These are phyloP conservation scores for Baorangia bicolor DNA, from an alignment of 768 basidiomycete species.

Conservation along the genomic window DNA sequence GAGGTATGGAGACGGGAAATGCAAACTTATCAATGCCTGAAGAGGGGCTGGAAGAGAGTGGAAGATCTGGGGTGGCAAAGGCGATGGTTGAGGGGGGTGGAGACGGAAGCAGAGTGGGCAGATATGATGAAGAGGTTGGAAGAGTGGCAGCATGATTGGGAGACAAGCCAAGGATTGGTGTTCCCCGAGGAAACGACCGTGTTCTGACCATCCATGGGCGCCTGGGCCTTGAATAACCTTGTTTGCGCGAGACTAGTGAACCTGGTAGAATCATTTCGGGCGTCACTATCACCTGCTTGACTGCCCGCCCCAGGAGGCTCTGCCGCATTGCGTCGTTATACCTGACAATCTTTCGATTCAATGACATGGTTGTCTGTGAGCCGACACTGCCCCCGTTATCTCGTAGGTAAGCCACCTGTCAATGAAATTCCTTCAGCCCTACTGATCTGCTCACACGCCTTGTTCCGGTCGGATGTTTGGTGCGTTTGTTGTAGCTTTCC, in stretches of 20 bases:
- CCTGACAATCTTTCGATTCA: background rate
- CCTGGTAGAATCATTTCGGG: background rate
- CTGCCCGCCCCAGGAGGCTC: too few species aligned
- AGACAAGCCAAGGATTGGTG: conserved; percentile 28
- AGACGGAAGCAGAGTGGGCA: conserved; percentile 52
- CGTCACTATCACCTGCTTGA: background rate
- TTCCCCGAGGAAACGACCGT: conserved; percentile 3
- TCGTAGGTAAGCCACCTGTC: background rate
- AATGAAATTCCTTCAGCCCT: too few species aligned
- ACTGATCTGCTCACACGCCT: background rate
- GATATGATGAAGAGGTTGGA: conserved; percentile 47
- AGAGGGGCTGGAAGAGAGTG: conserved; percentile 45
- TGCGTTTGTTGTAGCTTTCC: background rate
- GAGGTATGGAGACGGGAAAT: conserved; percentile 48
- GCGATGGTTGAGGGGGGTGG: conserved; percentile 48
- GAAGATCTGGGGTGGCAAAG: conserved; percentile 39
- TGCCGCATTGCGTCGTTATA: background rate
- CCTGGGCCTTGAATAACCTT: too few species aligned
- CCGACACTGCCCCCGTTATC: background rate
- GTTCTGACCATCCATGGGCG: conserved; percentile 3
- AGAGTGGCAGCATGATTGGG: conserved; percentile 55
- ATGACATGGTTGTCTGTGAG: background rate
- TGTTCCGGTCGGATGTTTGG: background rate
- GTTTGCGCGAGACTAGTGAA: background rate
- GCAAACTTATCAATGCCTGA: conserved; percentile 33